These are phyloP conservation scores for Bromus sterilis DNA, from an alignment of 176 grass and related monocot species.

Conservation along the genomic window DNA sequence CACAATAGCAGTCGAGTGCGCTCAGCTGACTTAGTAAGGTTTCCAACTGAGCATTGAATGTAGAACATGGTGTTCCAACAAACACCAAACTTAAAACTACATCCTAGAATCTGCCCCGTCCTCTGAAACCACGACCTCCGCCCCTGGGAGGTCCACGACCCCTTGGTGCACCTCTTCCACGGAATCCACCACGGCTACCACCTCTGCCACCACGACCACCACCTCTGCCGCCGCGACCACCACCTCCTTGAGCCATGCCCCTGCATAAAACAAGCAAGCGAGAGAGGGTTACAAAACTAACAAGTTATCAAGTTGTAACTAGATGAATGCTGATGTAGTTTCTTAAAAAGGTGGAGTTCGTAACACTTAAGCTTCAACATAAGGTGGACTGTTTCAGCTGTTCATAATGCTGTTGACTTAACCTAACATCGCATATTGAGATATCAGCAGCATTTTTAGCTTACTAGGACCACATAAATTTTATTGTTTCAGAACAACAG, in stretches of 20 bases:
- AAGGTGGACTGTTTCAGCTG: background rate
- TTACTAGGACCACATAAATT: background rate
- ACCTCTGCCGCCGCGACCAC: slow-evolving; percentile 46
- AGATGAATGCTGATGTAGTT: background rate
- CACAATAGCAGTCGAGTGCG: background rate
- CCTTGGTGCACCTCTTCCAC: slow-evolving; percentile 74
- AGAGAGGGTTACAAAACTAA: background rate
- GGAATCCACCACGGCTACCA: slow-evolving; percentile 58
- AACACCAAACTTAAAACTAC: slow-evolving; percentile 16
- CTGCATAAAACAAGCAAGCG: slow-evolving; percentile 35
- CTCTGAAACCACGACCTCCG: slow-evolving; percentile 74
- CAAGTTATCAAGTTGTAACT: background rate
- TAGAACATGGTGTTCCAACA: slow-evolving; percentile 16
- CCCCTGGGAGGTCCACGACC: slow-evolving; percentile 69
- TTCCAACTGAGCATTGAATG: background rate
- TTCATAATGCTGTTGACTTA: background rate
- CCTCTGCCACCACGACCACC: slow-evolving; percentile 19
- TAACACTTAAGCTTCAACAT: background rate
- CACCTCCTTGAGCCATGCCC: slow-evolving; percentile 61
- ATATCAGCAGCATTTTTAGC: background rate
- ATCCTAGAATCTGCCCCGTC: slow-evolving; percentile 76
- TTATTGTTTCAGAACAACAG: background rate
- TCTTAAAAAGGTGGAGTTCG: background rate
- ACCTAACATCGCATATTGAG: background rate
- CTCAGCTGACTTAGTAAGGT: slow-evolving; percentile 25